These are phyloP conservation scores for Aegilops tauschii DNA, from an alignment of 176 grass and related monocot species.

Conservation along the genomic window DNA sequence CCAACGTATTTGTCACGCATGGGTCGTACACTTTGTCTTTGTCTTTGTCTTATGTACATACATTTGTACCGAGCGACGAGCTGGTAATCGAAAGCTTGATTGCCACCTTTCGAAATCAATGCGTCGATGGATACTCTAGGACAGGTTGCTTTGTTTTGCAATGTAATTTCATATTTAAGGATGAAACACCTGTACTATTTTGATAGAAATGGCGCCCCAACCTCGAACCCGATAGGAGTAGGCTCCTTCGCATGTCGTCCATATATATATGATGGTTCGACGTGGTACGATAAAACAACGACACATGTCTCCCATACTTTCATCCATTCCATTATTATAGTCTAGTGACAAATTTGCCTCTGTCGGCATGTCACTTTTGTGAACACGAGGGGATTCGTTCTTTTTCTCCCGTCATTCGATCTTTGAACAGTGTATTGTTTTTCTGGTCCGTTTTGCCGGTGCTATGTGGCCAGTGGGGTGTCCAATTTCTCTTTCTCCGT, in stretches of 20 bases:
- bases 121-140: neutral
- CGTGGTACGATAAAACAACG: no score
- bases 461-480: slow-evolving; percentile 17
- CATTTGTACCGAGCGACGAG: no score
- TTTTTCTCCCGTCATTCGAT: neutral
- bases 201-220: no score
- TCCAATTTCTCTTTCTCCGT: neutral
- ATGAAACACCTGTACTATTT: no score
- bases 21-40: no score
- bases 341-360: neutral
- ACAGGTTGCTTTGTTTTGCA: neutral
- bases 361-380: neutral
- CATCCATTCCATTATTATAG: no score
- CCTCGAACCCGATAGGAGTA: no score
- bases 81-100: slow-evolving; percentile 2
- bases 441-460: neutral
- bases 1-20: no score
- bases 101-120: slow-evolving; percentile 18
- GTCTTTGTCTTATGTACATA: no score
- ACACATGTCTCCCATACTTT: no score
- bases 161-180: neutral
- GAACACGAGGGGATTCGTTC: neutral
- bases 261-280: no score
- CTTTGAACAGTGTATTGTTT: neutral
- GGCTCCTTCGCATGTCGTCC: no score